These are phyloP conservation scores for Sporothrix mexicana DNA, from an alignment of 2,329 filamentous ascomycete genomes.

Conservation along the genomic window DNA sequence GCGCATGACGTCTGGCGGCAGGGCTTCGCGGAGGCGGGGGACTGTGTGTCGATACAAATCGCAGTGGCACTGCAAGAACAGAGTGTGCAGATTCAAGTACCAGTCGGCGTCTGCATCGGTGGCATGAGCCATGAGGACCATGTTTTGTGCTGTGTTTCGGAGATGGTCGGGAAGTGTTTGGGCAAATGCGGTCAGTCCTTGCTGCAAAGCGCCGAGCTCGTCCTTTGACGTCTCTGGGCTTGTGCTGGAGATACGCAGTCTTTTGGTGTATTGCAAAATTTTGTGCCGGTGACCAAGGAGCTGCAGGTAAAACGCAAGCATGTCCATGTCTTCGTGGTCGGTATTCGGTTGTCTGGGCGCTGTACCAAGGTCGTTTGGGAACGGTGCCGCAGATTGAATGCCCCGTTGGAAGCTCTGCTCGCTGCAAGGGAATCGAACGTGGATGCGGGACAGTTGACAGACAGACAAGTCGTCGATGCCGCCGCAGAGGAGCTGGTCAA, in stretches of 20 bases:
- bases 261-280: constrained; percentile 25
- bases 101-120: constrained; percentile 22
- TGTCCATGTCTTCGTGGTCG: constrained; percentile 16
- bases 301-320: constrained; percentile 23
- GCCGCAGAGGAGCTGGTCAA: constrained; percentile 41
- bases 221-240: neutral
- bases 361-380: neutral
- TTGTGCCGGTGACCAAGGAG: constrained; percentile 9
- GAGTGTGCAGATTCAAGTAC: constrained; percentile 27
- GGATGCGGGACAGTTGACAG: constrained; percentile 39
- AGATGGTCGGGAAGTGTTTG: neutral
- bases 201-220: neutral
- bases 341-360: neutral
- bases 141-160: constrained; percentile 2
- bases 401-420: constrained; percentile 28
- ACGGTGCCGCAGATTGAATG: neutral
- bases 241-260: neutral
- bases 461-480: constrained; percentile 43
- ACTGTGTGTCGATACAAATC: constrained; percentile 27
- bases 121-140: constrained; percentile 26
- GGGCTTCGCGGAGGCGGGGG: constrained; percentile 26
- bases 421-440: constrained; percentile 33
- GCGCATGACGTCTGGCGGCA: neutral
- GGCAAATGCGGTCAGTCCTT: neutral
- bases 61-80: constrained; percentile 26